phyloP scores from a whole-genome alignment of 345 rosid species.

The Turnera subulata region DNA sequence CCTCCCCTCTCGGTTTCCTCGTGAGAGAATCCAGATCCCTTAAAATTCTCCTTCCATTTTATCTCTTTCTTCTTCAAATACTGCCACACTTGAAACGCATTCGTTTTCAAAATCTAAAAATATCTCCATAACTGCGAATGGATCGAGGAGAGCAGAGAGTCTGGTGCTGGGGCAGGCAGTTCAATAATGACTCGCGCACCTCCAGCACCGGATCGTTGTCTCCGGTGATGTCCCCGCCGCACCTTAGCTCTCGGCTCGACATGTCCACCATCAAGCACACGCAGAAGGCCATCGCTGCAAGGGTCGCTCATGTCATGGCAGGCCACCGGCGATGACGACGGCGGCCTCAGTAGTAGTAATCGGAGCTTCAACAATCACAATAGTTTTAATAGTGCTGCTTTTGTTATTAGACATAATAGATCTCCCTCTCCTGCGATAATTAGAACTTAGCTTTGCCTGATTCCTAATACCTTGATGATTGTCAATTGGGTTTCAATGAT shows the following conservation, averaged over 20 bases:
- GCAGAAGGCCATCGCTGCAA: constrained; percentile 87
- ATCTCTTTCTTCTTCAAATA: neutral
- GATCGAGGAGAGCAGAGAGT: constrained; percentile 74
- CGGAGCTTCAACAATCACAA: constrained; percentile 11
- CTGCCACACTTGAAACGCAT: neutral
- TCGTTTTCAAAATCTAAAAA: neutral
- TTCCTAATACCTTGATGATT: too few relatives aligned
- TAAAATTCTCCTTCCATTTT: neutral
- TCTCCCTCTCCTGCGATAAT: constrained; percentile 86
- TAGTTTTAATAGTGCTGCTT: constrained; percentile 28
- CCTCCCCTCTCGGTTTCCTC: too few relatives aligned
- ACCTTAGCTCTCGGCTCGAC: constrained; percentile 62
- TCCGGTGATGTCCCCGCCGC: constrained; percentile 75
- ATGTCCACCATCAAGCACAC: constrained; percentile 64
- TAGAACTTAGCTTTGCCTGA: neutral
- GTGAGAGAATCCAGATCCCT: too few relatives aligned
- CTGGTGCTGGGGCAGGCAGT: constrained; percentile 65
- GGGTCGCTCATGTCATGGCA: constrained; percentile 97
- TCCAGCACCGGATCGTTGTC: constrained; percentile 78
- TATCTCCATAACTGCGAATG: constrained; percentile 24
- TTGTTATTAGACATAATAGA: constrained; percentile 52
- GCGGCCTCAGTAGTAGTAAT: constrained; percentile 24
- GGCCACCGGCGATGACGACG: constrained; percentile 59
- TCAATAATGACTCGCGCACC: constrained; percentile 48
- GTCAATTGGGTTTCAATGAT: too few relatives aligned